phyloP scores from a whole-genome alignment of 2,329 filamentous ascomycete genomes.

The Macroventuria anomochaeta region DNA sequence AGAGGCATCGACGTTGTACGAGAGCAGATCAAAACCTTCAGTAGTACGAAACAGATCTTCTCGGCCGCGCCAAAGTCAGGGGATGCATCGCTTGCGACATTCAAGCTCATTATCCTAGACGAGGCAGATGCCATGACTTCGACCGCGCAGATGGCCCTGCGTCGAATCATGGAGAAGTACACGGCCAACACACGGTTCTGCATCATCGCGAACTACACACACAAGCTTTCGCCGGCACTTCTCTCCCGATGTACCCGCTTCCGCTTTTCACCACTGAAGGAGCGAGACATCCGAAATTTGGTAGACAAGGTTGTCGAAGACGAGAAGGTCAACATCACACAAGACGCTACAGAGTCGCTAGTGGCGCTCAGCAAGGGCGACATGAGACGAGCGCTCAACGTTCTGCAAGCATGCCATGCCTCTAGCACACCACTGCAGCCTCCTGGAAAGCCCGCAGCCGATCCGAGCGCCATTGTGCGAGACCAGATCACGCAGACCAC shows the following conservation, averaged over 20 bases:
- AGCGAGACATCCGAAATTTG: slow-evolving; percentile 80
- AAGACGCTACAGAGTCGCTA: slow-evolving; percentile 80
- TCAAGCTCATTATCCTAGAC: slow-evolving; percentile 96
- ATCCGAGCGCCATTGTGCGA: slow-evolving; percentile 68
- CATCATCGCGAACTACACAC: slow-evolving; percentile 98
- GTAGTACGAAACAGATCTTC: slow-evolving; percentile 97
- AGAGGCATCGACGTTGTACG: slow-evolving; percentile 93
- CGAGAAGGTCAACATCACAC: slow-evolving; percentile 82
- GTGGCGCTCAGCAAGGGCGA: slow-evolving; percentile 91
- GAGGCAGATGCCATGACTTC: slow-evolving; percentile 99
- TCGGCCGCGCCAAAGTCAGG: slow-evolving; percentile 61
- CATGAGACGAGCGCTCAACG: slow-evolving; percentile 93
- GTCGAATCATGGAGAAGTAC: slow-evolving; percentile 99
- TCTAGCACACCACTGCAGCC: slow-evolving; percentile 71
- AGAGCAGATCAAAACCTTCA: slow-evolving; percentile 99
- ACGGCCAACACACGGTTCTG: slow-evolving; percentile 97
- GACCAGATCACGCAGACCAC: slow-evolving; percentile 89
- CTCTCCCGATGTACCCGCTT: slow-evolving; percentile 94
- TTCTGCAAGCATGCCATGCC: slow-evolving; percentile 94
- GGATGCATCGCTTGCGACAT: slow-evolving; percentile 68
- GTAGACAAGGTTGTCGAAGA: slow-evolving; percentile 91
- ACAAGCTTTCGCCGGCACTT: slow-evolving; percentile 93
- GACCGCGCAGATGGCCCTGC: slow-evolving; percentile 94
- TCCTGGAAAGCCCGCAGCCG: slow-evolving; percentile 54
- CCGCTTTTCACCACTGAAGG: slow-evolving; percentile 91